These are phyloP conservation scores for Colletotrichum paranaense DNA, from an alignment of 2,329 filamentous ascomycete genomes.

Conservation along the genomic window DNA sequence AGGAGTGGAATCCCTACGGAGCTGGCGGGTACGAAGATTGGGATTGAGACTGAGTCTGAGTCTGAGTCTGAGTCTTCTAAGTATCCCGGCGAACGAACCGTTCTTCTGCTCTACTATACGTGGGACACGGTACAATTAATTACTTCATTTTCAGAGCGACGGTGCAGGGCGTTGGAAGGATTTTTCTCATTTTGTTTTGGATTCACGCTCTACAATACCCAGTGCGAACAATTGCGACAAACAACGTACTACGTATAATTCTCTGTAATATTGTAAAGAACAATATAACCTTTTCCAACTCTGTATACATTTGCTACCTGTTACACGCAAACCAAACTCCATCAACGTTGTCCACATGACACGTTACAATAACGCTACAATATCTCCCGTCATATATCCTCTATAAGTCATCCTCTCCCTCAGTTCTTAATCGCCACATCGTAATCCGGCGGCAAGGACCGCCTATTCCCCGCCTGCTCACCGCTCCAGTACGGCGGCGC, in stretches of 20 bases:
- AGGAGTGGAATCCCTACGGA: constrained; percentile 74
- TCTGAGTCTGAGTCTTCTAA: too few species aligned
- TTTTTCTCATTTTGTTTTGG: neutral
- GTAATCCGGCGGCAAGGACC: constrained; percentile 23
- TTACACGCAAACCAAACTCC: neutral
- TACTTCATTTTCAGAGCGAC: neutral
- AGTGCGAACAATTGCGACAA: neutral
- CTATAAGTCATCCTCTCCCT: neutral
- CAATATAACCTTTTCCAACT: neutral
- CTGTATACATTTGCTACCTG: neutral
- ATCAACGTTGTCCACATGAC: too few species aligned
- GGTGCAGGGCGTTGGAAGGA: neutral
- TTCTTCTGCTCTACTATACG: neutral
- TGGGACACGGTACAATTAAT: neutral
- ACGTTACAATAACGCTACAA: neutral
- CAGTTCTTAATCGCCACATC: constrained; percentile 11
- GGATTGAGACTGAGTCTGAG: constrained; percentile 1
- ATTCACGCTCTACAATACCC: neutral
- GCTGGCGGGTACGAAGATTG: constrained; percentile 32
- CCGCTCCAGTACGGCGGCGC: too few species aligned
- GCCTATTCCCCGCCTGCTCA: neutral
- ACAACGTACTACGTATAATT: neutral
- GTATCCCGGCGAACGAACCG: neutral
- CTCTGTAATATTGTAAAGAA: neutral
- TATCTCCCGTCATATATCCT: too few species aligned